Conservation (phyloP, 208 protist genomes). For the Leishmania tarentolae region DNA sequence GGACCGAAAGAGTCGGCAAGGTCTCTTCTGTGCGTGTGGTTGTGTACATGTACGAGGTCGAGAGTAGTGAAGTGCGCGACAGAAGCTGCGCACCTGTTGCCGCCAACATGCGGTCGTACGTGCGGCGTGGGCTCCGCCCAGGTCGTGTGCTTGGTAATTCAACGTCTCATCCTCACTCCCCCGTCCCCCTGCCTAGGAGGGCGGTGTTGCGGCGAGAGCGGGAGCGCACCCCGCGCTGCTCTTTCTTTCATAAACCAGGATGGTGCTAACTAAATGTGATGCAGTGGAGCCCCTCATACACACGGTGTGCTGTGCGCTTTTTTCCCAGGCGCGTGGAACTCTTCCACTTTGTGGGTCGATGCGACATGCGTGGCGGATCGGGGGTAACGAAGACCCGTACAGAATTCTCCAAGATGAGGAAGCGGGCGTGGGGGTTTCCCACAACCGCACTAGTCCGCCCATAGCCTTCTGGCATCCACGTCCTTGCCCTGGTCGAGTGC, state of each 20-base stretch:
- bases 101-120: neutral
- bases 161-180: neutral
- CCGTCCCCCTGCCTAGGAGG: no score
- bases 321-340: neutral
- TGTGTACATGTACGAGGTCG: neutral
- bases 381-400: neutral
- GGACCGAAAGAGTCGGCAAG: neutral
- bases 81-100: neutral
- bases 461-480: neutral
- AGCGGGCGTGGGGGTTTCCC: neutral
- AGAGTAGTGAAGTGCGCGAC: neutral
- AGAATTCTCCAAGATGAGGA: neutral
- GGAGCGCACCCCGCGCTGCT: neutral
- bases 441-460: neutral
- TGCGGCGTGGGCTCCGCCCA: neutral
- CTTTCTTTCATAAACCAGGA: neutral
- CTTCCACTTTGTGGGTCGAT: neutral
- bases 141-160: neutral
- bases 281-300: neutral
- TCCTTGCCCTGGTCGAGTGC: neutral
- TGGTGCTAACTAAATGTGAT: neutral
- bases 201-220: neutral
- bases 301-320: neutral
- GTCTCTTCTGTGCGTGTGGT: neutral
- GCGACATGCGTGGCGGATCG: no score